Base-by-base conservation (phyloP, 345 rosid genomes). In the Raphanus raphanistrum region DNA sequence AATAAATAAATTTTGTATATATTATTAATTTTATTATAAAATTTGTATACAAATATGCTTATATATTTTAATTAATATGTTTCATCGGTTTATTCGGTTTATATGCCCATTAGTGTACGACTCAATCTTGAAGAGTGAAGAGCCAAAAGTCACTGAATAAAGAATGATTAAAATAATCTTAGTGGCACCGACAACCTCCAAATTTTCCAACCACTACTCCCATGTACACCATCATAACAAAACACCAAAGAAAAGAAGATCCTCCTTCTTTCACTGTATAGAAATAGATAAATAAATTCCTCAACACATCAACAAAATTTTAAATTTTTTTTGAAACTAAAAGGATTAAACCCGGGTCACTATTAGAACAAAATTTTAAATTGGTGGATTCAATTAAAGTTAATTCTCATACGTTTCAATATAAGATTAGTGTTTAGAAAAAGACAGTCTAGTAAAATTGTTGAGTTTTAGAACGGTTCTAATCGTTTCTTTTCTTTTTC, bases 131-230 rank as follows among this genome's bases (percentile, higher is more conserved):
- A 71, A 8, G 41, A 35, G 21, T 21, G 21, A 0, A 32, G 32
- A n/a, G 4, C 15, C 70, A 45, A 50, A 21, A 15, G 29, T 1
- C 43, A 31, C 3, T 13, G 52, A 45, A 45, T 17, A 55, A 58
- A 78, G 52, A 57, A 57, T 3, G 11, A 25, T 8, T 21, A 57
- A 8, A 21, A 3, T 25, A 57, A 57, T 57, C 29, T 9, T 8
- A 3, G 60, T 55, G 60, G 60, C 29, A 25, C 61, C 61, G 61
- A 57, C 61, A 45, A 45, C 50, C 70, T 67, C 82, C 78, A 79
- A 73, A 61, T 45, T 68, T 28, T 78, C 74, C 74, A 79, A 79
- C 82, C 66, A 79, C 82, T 73, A 54, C 74, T 61, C 70, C 70
- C 74, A 67, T 36, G 78, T 73, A 35, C 74, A 35, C 70, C 58